Evolutionary conservation across 2,329 filamentous ascomycete genomes (phyloP), one percentile per base, ranked within the genome.

Genomic region (Colletotrichum tropicicola): DNA sequence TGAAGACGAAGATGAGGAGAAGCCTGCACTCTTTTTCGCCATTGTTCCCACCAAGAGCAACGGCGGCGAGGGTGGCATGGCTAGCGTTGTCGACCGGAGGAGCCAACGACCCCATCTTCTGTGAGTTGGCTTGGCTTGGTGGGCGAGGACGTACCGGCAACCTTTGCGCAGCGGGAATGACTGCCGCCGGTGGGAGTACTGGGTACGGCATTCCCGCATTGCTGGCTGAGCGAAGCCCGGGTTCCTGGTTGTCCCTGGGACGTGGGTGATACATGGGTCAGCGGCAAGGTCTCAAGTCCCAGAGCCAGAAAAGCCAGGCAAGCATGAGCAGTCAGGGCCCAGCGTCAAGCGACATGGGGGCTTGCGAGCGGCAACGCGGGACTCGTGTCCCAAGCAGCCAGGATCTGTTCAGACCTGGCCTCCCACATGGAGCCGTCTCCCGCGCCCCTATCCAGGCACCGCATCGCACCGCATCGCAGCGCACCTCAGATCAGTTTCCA

Each of bases 261-360:
- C 60, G 57, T 58, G 67, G 67, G 53, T 65, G 65, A 64, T 53
- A 68, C 66, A 58, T 64, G 63, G 63, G 61, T 44, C 35, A 37
- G 41, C 37, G 62, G 62, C 57, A 52, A 53, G 55, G 60, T 64
- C 60, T 59, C 55, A 53, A 59, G 39, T 59, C 28, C 47, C 45
- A 53, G 27, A 54, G 44, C 51, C 58, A 60, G 41, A 28, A 54
- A 52, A 35, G 25, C 52, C 45, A 59, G 59, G 28, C 28, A 56
- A 37, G 57, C 58, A 66, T 66, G 39, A 49, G 39, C 30, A 52
- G 39, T 28, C 57, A 48, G 57, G 59, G 28, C 41, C 54, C 48
- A 58, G 52, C 63, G 53, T 54, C 44, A 45, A 65, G 41, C 48
- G 28, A 59, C 61, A 61, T 41, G 61, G 57, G 60, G 25, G 35